Evolutionary conservation across 192 early-diverging fungal species (phyloP).

Genomic region (Linderina pennispora): DNA sequence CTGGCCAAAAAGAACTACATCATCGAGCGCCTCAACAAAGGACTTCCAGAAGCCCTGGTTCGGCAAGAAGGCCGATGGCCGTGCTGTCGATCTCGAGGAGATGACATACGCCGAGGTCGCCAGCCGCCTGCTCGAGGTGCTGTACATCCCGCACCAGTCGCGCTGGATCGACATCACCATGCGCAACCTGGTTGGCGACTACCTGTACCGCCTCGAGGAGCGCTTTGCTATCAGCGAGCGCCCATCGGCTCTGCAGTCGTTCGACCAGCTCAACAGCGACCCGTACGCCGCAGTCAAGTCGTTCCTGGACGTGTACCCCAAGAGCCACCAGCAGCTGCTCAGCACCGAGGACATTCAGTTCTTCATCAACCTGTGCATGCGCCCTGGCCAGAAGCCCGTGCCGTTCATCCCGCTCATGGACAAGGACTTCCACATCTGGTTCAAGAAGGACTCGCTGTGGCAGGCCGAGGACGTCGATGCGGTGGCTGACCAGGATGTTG

Average conservation of each 20-base stretch:
- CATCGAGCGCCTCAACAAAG: conserved; percentile 78
- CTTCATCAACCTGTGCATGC: conserved; percentile 40
- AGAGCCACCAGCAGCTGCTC: conserved; percentile 23
- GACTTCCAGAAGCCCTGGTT: conserved; percentile 98
- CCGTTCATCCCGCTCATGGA: conserved; percentile 90
- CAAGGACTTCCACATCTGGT: conserved; percentile 95
- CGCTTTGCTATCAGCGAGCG: conserved; percentile 53
- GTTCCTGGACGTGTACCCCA: conserved; percentile 6
- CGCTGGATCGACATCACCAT: conserved; percentile 85
- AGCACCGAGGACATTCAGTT: conserved; percentile 32
- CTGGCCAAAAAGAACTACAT: conserved; percentile 89
- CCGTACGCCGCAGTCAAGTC: conserved; percentile 31
- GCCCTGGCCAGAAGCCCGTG: conserved; percentile 77
- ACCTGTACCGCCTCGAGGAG: conserved; percentile 82
- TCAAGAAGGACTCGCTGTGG: conserved; percentile 98
- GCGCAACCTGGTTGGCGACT: conserved; percentile 80
- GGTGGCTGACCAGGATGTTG: conserved; percentile 81
- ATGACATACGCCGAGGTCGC: conserved; percentile 94
- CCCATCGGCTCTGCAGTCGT: conserved; percentile 18
- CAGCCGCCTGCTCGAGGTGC: conserved; percentile 70
- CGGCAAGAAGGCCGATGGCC: conserved; percentile 72
- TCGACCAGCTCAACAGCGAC: conserved; percentile 19
- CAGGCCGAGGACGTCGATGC: conserved; percentile 89
- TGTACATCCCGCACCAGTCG: conserved; percentile 68
- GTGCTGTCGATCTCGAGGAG: conserved; percentile 72